Evolutionary conservation across 257 asterid genomes (phyloP), one percentile per base, ranked within the genome.

Genomic region (Vinca minor): DNA sequence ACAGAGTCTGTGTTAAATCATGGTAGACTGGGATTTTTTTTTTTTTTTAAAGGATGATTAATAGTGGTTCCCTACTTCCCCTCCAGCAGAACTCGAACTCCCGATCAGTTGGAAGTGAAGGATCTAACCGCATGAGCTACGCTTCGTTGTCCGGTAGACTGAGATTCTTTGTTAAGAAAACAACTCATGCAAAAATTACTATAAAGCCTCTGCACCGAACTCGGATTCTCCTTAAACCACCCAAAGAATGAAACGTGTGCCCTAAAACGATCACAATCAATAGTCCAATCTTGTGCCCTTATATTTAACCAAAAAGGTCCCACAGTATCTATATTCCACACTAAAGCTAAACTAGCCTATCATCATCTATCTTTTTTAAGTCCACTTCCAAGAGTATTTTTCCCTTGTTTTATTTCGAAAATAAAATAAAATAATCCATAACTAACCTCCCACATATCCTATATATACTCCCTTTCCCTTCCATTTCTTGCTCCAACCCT

Each of bases 291-390:
- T 45, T 46, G 65, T 68, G 59, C 47, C 67, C 63, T 61, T 20
- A 42, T 69, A 62, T 41, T 67, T 63, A 3, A 65, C 21, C 35
- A 65, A 32, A 53, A 14, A 55, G 82, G 67, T 67, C 89, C 89
- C 87, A 79, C 84, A 73, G 71, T 81, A 83, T 81, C 88, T 78
- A 76, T 77, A 80, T 81, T 79, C 83, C 64, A 67, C 62, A 55
- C 76, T 53, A 59, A 56, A 70, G 72, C 70, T 60, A 49, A 62
- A 71, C 84, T 74, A 72, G 32, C 74, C 71, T 76, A 74, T 74
- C 79, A 77, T 79, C 50, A 60, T 55, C 73, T 52, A 56, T 71
- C 88, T 46, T 77, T 79, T 68, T 79, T 68, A n/a, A 72, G n/a
- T 46, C 74, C 82, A 71, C 83, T 76, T 47, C 64, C 28, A 34